phyloP scores from a whole-genome alignment of 225 moss, liverwort and hornwort genomes.

The Asterella californica region DNA sequence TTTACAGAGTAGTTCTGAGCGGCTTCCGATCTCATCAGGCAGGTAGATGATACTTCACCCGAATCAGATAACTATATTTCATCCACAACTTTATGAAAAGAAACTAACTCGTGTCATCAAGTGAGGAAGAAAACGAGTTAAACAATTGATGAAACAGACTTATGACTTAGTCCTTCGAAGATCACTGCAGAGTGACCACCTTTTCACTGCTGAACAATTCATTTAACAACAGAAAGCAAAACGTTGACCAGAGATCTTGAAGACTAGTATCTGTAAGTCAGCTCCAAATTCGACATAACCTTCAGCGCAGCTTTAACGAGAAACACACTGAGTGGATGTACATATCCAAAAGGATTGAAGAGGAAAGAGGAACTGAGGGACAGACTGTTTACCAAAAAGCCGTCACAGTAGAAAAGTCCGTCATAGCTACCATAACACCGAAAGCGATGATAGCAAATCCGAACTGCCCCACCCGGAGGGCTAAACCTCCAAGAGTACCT shows the following conservation, averaged over 20 bases:
- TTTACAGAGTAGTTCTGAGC: no score
- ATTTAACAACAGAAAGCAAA: neutral
- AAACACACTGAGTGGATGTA: no score
- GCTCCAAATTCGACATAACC: neutral
- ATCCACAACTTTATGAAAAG: no score
- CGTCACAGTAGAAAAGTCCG: constrained; percentile 70
- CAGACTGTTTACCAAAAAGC: constrained; percentile 56
- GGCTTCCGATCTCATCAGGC: no score
- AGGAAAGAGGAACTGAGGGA: neutral
- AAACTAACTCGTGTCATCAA: no score
- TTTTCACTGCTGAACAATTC: neutral
- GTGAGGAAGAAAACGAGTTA: no score
- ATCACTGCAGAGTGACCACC: neutral
- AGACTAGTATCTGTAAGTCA: neutral
- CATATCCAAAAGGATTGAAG: neutral
- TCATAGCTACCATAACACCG: constrained; percentile 63
- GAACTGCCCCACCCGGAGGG: constrained; percentile 62
- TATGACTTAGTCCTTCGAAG: no score
- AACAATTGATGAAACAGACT: no score
- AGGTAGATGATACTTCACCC: no score
- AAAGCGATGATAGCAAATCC: constrained; percentile 61
- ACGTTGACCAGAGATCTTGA: neutral
- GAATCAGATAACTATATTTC: no score
- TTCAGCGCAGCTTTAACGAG: neutral
- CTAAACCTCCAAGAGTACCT: constrained; percentile 65